A percentile compares a stretch with the other conserved stretches of the same genome.
Conservation (phyloP, 2,329 filamentous ascomycete species). For the Triangularia setosa region DNA sequence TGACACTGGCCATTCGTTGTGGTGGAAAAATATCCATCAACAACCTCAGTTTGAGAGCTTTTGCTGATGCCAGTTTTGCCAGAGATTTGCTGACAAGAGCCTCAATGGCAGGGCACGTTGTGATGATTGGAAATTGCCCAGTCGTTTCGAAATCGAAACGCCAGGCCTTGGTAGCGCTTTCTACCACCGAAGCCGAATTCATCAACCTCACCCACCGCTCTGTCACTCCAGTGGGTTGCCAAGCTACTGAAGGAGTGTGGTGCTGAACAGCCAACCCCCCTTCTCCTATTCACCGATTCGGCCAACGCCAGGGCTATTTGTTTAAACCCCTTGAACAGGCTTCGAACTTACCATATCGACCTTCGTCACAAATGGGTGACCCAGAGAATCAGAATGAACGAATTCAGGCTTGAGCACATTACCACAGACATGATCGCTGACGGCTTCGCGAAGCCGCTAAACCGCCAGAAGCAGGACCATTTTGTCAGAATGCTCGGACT, state of each 20-base stretch:
- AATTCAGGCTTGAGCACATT: background rate
- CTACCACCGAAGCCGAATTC: slow-evolving; percentile 9
- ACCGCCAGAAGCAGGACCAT: slow-evolving; percentile 23
- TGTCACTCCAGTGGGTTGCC: background rate
- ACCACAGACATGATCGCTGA: slow-evolving; percentile 3
- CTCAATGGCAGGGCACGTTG: background rate
- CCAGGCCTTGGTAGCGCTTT: background rate
- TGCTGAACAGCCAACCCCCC: background rate
- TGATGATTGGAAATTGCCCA: background rate
- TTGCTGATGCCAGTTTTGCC: slow-evolving; percentile 3
- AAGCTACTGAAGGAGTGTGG: slow-evolving; percentile 9
- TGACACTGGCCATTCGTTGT: background rate
- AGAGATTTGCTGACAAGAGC: background rate
- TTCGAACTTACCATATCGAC: slow-evolving; percentile 6
- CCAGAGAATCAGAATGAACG: background rate
- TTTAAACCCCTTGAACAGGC: slow-evolving; percentile 7
- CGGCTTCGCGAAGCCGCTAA: slow-evolving; percentile 7
- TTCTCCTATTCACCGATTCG: slow-evolving; percentile 3
- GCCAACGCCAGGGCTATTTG: background rate
- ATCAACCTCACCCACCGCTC: slow-evolving; percentile 8
- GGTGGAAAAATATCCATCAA: background rate
- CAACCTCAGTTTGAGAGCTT: background rate
- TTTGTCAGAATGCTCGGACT: slow-evolving; percentile 36
- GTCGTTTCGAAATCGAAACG: background rate
- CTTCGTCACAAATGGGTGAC: slow-evolving; percentile 15